Evolutionary conservation across 257 asterid genomes (phyloP).

Genomic region (Solanum pennellii): DNA sequence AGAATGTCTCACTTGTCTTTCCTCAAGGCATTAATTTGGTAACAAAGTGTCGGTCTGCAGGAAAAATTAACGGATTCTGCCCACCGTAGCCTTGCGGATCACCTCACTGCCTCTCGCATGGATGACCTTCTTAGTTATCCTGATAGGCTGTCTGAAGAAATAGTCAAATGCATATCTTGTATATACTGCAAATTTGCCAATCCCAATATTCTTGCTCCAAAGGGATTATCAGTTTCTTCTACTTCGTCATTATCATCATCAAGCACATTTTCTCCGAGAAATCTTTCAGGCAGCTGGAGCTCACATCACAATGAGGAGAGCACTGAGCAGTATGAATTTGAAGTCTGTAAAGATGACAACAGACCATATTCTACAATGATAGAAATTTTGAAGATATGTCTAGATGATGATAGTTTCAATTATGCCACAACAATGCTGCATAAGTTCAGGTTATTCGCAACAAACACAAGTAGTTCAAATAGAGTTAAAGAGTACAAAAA

Average conservation of each 20-base stretch:
- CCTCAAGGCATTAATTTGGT: background rate
- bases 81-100: slow-evolving; percentile 63
- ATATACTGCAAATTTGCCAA: slow-evolving; percentile 69
- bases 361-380: slow-evolving; percentile 37
- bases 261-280: slow-evolving; percentile 68
- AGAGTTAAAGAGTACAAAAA: background rate
- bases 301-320: slow-evolving; percentile 50
- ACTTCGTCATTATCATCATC: slow-evolving; percentile 69
- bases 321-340: slow-evolving; percentile 21
- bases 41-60: slow-evolving; percentile 20
- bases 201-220: slow-evolving; percentile 15
- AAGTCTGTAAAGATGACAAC: slow-evolving; percentile 30
- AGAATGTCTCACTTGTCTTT: background rate
- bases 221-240: slow-evolving; percentile 56
- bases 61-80: slow-evolving; percentile 33
- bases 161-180: slow-evolving; percentile 64
- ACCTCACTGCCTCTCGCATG: slow-evolving; percentile 42
- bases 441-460: slow-evolving; percentile 49
- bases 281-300: slow-evolving; percentile 74
- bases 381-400: slow-evolving; percentile 43
- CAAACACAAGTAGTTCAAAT: background rate
- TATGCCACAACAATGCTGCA: slow-evolving; percentile 72
- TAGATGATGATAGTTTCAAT: slow-evolving; percentile 58
- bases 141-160: slow-evolving; percentile 63
- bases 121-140: slow-evolving; percentile 39